Evolutionary conservation across 305 asterid species (phyloP), one percentile per base, ranked within the genome.

Genomic region (Salvia sclarea): DNA sequence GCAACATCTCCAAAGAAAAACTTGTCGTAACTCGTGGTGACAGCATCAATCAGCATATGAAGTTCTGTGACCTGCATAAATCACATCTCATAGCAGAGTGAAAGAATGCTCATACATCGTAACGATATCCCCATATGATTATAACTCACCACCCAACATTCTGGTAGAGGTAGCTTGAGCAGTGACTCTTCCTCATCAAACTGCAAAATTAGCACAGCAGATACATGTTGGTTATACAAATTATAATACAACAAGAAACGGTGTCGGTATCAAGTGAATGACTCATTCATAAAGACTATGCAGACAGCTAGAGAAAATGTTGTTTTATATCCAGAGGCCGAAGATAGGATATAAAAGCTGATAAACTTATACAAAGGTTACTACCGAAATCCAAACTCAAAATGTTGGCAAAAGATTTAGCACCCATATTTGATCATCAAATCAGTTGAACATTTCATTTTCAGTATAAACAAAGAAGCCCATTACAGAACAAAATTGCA

Each of bases 61-160:
- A 94, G 96, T 78, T 90, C 87, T 8, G 97, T 84, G 48, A 93
- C 92, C 98, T 93, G 83, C 68, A 80, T 48, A 48, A 44, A 30
- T 61, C 22, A 73, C 8, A 20, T 76, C 58, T 65, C 64, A 74
- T 60, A 47, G 57, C 64, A 41, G 44, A 64, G 18, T 41, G 59
- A 68, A 71, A 65, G 5, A 37, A 57, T 48, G 24, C 47, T 4
- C 31, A 66, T 43, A 69, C 44, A 13, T 66, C 21, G 68, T 49
- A 56, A 65, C 59, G 75, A 70, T 54, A 7, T 38, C 40, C 53
- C 63, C 45, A 64, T 43, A 45, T 52, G 48, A 24, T 48, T 45
- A 58, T 65, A 68, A 68, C 95, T 86, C 86, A 94, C 97, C 96
- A 79, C 99, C 98, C 99, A 94, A 78, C 97, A 87, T 82, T 91